Evolutionary conservation across 768 basidiomycete genomes (phyloP), one percentile per base, ranked within the genome.

Genomic region (Panus rudis): DNA sequence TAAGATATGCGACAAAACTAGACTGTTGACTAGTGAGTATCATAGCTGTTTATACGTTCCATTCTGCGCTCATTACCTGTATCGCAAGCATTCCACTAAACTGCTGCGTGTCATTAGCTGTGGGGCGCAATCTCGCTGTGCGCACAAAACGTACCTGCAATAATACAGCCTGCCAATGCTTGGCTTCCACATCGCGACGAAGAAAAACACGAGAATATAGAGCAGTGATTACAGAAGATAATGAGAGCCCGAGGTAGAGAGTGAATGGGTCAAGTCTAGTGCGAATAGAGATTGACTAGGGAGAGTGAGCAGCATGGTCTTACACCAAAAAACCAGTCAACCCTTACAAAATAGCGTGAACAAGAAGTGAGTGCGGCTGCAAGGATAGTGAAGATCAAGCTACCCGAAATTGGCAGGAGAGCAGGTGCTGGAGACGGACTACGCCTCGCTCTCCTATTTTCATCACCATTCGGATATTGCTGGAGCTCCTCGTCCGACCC

Each of bases 1-100:
- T 20, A 43, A 16, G 30, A 47, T 34, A 24, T 26, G 37, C 22
- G 40, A 23, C 17, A 40, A 23, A 11, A 14, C 7, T 7, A 16
- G 21, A 20, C 27, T 28, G 31, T 27, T 8, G 24, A 41, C 23
- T 4, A 32, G 12, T 26, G 39, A 14, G 12, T 14, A 3, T 14
- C 23, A n/a, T 20, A 23, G 39, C 25, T 24, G 16, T 3, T 28
- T 12, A 31, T n/a, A 14, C 13, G 6, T 16, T 31, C 39, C 14
- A 13, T 14, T 26, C n/a, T n/a, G n/a, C n/a, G n/a, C n/a, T n/a
- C n/a, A 34, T 33, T 30, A 61, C 60, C 41, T 56, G 54, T 6
- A 54, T 38, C 24, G 67, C 58, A 39, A 60, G 56, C 22, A 62
- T 50, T 12, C 68, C 67, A 47, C 59, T 53, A 45, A 61, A 53